Conservation (phyloP, 1,284 basidiomycete genomes). For the Papiliotrema nemorosa region DNA sequence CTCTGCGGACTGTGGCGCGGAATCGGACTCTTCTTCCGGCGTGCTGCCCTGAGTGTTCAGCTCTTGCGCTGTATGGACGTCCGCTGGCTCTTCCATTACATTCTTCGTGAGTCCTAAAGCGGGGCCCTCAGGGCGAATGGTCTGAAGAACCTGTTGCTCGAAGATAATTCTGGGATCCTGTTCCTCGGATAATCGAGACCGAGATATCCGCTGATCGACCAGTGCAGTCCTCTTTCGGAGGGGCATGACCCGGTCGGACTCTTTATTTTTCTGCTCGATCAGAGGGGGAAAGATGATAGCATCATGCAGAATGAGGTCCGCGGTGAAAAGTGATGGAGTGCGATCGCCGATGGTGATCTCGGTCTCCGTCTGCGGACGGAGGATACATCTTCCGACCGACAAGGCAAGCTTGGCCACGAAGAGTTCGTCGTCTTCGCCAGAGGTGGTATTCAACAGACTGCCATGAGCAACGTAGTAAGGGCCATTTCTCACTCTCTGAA, state of each 20-base stretch:
- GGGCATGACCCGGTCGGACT: constrained; percentile 75
- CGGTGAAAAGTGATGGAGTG: constrained; percentile 73
- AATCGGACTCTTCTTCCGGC: background rate
- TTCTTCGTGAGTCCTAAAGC: background rate
- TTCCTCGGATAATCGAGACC: constrained; percentile 54
- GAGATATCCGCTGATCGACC: constrained; percentile 74
- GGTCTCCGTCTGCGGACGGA: constrained; percentile 77
- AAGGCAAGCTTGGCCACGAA: constrained; percentile 82
- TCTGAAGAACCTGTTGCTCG: constrained; percentile 47
- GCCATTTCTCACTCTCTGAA: constrained; percentile 60
- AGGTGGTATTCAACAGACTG: constrained; percentile 58
- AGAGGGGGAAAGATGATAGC: constrained; percentile 71
- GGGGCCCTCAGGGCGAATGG: no score
- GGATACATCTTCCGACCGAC: constrained; percentile 75
- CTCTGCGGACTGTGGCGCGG: background rate
- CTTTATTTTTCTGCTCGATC: constrained; percentile 75
- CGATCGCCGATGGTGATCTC: constrained; percentile 80
- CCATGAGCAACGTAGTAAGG: background rate
- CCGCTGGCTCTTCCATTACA: background rate
- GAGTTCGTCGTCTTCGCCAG: constrained; percentile 65
- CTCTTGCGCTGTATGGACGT: no score
- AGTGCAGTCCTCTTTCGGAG: constrained; percentile 80
- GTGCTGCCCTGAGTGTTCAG: no score
- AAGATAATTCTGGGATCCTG: constrained; percentile 51
- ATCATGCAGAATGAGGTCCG: constrained; percentile 79